phyloP scores from a whole-genome alignment of 257 asterid species.

The Salvia rosmarinus region DNA sequence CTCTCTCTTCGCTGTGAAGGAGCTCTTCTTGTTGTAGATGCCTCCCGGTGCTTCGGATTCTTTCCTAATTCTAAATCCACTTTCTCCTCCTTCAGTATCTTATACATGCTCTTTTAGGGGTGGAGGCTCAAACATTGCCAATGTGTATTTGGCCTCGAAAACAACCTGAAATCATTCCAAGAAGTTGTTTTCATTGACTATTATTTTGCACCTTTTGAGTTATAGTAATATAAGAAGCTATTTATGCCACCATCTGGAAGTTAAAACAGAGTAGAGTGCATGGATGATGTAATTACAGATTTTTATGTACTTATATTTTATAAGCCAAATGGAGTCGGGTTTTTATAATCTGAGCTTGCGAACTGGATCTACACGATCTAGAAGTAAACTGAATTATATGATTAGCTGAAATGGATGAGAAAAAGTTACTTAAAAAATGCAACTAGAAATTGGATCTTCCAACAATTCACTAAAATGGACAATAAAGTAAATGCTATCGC shows the following conservation, averaged over 20 bases:
- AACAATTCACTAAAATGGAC: neutral
- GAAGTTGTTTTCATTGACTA: constrained; percentile 43
- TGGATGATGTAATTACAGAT: constrained; percentile 16
- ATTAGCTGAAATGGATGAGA: constrained; percentile 20
- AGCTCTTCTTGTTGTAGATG: constrained; percentile 98
- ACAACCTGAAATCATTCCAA: constrained; percentile 97
- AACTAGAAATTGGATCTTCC: neutral
- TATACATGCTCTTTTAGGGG: constrained; percentile 59
- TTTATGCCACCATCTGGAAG: neutral
- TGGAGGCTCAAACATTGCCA: constrained; percentile 99
- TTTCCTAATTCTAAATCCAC: neutral
- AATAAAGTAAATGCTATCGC: constrained; percentile 3
- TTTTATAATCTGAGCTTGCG: neutral
- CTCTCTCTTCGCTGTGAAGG: constrained; percentile 98
- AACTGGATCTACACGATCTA: neutral
- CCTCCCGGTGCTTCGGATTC: constrained; percentile 72
- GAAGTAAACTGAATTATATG: constrained; percentile 11
- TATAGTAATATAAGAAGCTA: constrained; percentile 15
- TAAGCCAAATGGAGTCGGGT: constrained; percentile 1
- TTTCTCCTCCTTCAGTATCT: neutral
- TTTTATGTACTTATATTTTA: neutral
- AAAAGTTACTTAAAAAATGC: neutral
- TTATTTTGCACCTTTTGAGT: constrained; percentile 6
- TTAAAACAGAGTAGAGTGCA: constrained; percentile 15
- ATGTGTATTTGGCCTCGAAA: constrained; percentile 95